Evolutionary conservation across 2,329 filamentous ascomycete species (phyloP).

Genomic region (Anthostomella pinea): DNA sequence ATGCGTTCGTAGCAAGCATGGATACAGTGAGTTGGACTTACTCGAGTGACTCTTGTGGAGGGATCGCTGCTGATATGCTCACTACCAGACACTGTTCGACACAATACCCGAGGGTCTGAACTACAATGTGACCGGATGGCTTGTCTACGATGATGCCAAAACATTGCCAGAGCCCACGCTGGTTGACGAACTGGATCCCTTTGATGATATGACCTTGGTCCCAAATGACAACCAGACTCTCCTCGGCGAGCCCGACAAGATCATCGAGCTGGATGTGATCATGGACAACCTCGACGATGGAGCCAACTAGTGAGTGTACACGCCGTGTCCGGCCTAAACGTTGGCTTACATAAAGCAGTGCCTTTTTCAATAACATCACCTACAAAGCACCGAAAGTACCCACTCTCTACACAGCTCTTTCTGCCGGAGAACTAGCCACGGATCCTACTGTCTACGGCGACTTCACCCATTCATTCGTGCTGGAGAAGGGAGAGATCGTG

Average conservation of each 20-base stretch:
- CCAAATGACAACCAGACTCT: conserved; percentile 64
- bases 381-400: conserved; percentile 75
- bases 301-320: conserved; percentile 61
- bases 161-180: conserved; percentile 48
- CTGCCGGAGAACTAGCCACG: conserved; percentile 55
- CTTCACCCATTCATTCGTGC: conserved; percentile 64
- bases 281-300: conserved; percentile 69
- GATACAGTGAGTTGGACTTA: conserved; percentile 50
- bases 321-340: too few relatives aligned
- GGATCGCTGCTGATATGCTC: conserved; percentile 17
- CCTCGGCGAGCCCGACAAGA: conserved; percentile 59
- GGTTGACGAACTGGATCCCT: conserved; percentile 61
- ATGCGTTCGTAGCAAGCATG: conserved; percentile 67
- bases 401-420: conserved; percentile 72
- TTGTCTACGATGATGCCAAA: conserved; percentile 52
- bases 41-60: background rate
- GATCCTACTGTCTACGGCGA: conserved; percentile 63
- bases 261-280: conserved; percentile 59
- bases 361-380: conserved; percentile 74
- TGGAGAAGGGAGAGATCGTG: conserved; percentile 65
- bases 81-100: conserved; percentile 62
- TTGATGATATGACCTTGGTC: conserved; percentile 71
- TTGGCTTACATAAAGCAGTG: too few relatives aligned
- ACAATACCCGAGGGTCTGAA: conserved; percentile 64
- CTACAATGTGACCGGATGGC: conserved; percentile 64